Conservation (phyloP, 192 early-diverging fungal species). For the Fimicolochytrium jonesii region DNA sequence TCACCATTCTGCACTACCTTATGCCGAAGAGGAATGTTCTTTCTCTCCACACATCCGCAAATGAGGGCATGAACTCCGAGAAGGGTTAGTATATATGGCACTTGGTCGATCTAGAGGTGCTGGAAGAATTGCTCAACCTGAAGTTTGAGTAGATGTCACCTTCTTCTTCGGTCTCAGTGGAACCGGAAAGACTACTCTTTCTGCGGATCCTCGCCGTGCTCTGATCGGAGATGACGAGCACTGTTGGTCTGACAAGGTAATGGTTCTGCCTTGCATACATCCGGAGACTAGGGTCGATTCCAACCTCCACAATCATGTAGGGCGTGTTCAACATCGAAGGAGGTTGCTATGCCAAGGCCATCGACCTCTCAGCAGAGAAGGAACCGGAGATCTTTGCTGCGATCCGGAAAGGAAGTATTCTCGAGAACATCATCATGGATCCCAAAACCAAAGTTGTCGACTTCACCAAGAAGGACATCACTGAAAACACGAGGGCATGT, state of each 20-base stretch:
- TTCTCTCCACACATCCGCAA: constrained; percentile 91
- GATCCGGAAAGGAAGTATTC: constrained; percentile 86
- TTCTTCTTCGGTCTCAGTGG: constrained; percentile 98
- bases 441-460: constrained; percentile 70
- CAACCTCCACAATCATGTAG: no score
- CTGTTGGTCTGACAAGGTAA: constrained; percentile 97
- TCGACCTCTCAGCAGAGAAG: constrained; percentile 92
- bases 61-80: constrained; percentile 83
- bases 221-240: constrained; percentile 99
- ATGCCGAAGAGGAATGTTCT: constrained; percentile 93
- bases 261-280: no score
- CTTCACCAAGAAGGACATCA: constrained; percentile 72
- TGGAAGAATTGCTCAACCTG: no score
- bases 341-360: constrained; percentile 97
- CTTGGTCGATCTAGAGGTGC: no score
- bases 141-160: no score
- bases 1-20: constrained; percentile 98
- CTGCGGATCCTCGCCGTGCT: constrained; percentile 86
- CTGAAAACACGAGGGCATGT: constrained; percentile 95
- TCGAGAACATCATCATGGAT: constrained; percentile 92
- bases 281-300: no score
- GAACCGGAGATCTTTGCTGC: constrained; percentile 98
- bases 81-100: no score
- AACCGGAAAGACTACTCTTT: constrained; percentile 97
- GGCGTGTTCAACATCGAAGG: constrained; percentile 99